Evolutionary conservation across 2,329 filamentous ascomycete species (phyloP), one percentile per base, ranked within the genome.

Genomic region (Aspergillus pseudoviridinutans): DNA sequence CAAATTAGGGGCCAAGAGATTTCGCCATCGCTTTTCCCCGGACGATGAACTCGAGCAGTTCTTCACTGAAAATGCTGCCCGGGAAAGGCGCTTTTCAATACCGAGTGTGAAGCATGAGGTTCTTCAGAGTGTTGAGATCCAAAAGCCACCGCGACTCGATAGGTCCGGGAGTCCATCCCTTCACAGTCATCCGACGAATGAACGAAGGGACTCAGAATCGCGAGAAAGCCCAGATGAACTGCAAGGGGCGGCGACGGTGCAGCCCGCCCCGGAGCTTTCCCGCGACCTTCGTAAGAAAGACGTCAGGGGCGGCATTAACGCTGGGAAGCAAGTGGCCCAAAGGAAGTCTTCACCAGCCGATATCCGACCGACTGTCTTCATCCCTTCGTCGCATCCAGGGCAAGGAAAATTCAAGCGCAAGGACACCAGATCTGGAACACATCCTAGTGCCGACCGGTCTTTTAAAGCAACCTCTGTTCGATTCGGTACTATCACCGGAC

Each of bases 151-250:
- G 20, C 38, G 46, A 42, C 17, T 5, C 29, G 24, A 46, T 49
- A 29, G 35, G 42, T 12, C 22, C 22, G 3, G 27, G 28, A 51
- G 22, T 28, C 29, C 44, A 22, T 32, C 25, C 14, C 41, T 42
- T n/a, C 55, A 46, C 42, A 50, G 41, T 27, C n/a, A 54, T 29
- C 24, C 44, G 17, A 53, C 46, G 3, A 54, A 61, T 50, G 55
- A 57, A 7, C 53, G 38, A 32, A 61, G 50, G 20, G 14, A 25
- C 38, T 57, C 55, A 20, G 62, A 60, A 25, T 50, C 54, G n/a
- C 63, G 67, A 42, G 74, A 76, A 42, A 77, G 75, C 55, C 66
- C 74, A 4, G 75, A 77, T 65, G 75, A 73, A 55, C 58, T 77
- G 2, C 75, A 77, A 56, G 74, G 73, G 10, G 72, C 65, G 9